Percentiles rank a stretch among this genome's conserved stretches.
Evolutionary conservation across 2,329 filamentous ascomycete genomes (phyloP).

Genomic region (Pseudocercospora fijiensis): DNA sequence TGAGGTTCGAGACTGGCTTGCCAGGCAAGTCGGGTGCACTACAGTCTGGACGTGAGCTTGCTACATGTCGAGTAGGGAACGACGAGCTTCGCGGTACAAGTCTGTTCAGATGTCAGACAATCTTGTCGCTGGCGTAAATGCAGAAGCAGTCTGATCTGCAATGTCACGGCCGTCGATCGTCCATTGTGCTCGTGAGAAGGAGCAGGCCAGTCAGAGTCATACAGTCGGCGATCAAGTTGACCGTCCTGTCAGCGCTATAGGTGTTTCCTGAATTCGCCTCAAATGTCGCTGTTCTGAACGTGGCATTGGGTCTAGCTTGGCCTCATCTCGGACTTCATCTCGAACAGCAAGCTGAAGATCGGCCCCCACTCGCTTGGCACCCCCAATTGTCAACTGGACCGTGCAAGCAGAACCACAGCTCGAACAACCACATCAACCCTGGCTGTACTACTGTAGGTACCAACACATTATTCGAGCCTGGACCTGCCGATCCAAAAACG

Average conservation of each 20-base stretch:
- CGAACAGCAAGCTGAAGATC: background rate
- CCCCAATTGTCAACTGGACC: background rate
- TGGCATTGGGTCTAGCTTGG: background rate
- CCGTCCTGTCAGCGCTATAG: background rate
- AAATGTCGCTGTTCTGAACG: background rate
- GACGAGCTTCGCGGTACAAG: background rate
- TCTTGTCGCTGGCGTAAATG: background rate
- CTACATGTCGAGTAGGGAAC: background rate
- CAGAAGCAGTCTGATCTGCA: background rate
- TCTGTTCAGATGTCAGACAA: background rate
- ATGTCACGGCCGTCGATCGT: background rate
- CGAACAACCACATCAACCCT: background rate
- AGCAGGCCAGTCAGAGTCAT: background rate
- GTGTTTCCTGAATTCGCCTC: background rate
- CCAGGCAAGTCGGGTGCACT: background rate
- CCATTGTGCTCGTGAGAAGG: too few species aligned
- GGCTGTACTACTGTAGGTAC: too few species aligned
- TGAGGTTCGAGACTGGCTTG: background rate
- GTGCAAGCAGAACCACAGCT: background rate
- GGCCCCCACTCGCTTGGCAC: conserved; percentile 4
- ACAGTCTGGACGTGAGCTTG: background rate
- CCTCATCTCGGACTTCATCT: background rate
- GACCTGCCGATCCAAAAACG: background rate
- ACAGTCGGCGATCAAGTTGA: background rate
- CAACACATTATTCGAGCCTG: too few species aligned